These are phyloP conservation scores for Silene conica DNA, from an alignment of 148 eudicot species.

Conservation along the genomic window DNA sequence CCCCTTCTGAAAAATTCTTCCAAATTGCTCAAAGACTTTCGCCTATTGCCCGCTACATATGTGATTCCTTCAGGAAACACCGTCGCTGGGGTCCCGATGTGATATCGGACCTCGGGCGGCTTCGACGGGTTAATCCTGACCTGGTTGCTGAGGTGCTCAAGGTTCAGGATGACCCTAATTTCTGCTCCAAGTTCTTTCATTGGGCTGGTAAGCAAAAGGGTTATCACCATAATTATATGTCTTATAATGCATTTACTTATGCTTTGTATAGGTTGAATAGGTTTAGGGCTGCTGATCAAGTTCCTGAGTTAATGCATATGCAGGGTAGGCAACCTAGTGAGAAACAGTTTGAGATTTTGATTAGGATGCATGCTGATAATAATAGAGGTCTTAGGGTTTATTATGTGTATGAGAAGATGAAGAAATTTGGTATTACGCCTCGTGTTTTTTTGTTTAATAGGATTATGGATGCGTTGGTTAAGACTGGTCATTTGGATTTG, in stretches of 20 bases:
- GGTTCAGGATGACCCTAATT: slow-evolving; percentile 50
- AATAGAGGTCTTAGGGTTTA: slow-evolving; percentile 84
- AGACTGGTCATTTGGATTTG: slow-evolving; percentile 66
- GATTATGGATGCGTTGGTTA: slow-evolving; percentile 77
- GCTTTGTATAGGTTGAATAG: slow-evolving; percentile 65
- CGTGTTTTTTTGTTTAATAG: slow-evolving; percentile 76
- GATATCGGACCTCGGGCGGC: slow-evolving; percentile 59
- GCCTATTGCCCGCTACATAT: slow-evolving; percentile 76
- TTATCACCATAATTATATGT: slow-evolving; percentile 61
- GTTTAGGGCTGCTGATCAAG: slow-evolving; percentile 81
- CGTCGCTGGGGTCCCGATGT: slow-evolving; percentile 60
- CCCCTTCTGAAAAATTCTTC: slow-evolving; percentile 58
- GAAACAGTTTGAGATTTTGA: slow-evolving; percentile 91
- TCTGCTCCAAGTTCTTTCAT: slow-evolving; percentile 75
- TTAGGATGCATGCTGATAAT: slow-evolving; percentile 81
- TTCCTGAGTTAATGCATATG: slow-evolving; percentile 88
- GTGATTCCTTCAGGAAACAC: slow-evolving; percentile 70
- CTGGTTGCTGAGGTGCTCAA: slow-evolving; percentile 80
- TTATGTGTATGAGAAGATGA: slow-evolving; percentile 88
- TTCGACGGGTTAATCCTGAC: slow-evolving; percentile 72
- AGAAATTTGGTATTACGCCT: slow-evolving; percentile 80
- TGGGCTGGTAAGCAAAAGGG: slow-evolving; percentile 99
- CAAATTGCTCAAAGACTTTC: slow-evolving; percentile 49
- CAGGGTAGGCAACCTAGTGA: slow-evolving; percentile 86
- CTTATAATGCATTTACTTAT: slow-evolving; percentile 85